Conservation (phyloP, 305 asterid genomes). For the Fraxinus ornus region DNA sequence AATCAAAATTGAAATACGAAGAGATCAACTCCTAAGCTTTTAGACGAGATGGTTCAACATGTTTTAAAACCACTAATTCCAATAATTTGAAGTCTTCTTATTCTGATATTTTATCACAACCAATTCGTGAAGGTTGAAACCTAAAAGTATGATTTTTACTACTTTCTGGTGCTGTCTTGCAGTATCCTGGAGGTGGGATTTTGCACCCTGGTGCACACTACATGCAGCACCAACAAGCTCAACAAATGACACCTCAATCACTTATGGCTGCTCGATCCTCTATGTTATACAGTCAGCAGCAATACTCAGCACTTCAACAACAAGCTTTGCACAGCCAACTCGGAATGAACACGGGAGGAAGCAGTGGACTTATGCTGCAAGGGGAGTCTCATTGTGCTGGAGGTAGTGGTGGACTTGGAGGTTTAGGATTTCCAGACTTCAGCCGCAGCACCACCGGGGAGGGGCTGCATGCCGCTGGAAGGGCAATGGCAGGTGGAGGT, state of each 20-base stretch:
- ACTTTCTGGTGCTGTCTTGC: not conserved
- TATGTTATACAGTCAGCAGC: conserved; percentile 46
- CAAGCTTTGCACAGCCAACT: conserved; percentile 39
- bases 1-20: too few relatives aligned
- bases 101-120: not conserved
- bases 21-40: not conserved
- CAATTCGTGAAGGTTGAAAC: not conserved
- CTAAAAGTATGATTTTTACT: not conserved
- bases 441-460: conserved; percentile 26
- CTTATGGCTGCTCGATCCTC: conserved; percentile 53
- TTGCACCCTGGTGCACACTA: conserved; percentile 48
- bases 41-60: not conserved
- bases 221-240: conserved; percentile 47
- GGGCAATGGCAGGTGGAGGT: conserved; percentile 31
- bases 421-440: conserved; percentile 38
- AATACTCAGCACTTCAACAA: conserved; percentile 38
- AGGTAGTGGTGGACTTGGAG: conserved; percentile 25
- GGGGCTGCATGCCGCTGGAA: conserved; percentile 18
- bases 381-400: conserved; percentile 37
- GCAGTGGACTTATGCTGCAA: conserved; percentile 41
- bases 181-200: conserved; percentile 31
- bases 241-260: conserved; percentile 46
- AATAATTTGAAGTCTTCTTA: not conserved
- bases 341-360: conserved; percentile 39
- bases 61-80: not conserved